Conservation (phyloP, 129 eudicot genomes). For the Rutidosis leptorrhynchoides region DNA sequence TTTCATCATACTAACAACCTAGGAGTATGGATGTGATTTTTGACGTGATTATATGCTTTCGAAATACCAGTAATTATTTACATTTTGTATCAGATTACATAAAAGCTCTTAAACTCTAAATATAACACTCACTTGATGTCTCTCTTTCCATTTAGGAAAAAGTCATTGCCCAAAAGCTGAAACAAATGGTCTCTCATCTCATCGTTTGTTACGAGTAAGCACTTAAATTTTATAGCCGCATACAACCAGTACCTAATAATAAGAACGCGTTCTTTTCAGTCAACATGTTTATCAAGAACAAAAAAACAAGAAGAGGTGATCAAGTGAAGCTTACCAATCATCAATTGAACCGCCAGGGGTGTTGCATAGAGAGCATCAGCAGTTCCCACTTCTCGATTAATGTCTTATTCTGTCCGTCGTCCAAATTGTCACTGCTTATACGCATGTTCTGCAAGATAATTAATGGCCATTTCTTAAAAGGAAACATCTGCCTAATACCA, state of each 20-base stretch:
- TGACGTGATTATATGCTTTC: background rate
- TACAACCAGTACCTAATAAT: slow-evolving; percentile 94
- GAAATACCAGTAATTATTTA: background rate
- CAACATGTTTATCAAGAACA: slow-evolving; percentile 8
- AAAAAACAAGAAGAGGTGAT: background rate
- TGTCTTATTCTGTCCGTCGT: slow-evolving; percentile 49
- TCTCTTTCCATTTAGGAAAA: slow-evolving; percentile 97
- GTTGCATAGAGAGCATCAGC: slow-evolving; percentile 86
- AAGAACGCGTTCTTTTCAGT: background rate
- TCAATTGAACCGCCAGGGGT: slow-evolving; percentile 88
- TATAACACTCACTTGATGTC: slow-evolving; percentile 64
- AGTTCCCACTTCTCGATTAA: slow-evolving; percentile 72
- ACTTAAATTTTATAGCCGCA: slow-evolving; percentile 75
- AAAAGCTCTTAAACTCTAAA: too few species aligned
- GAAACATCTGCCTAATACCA: slow-evolving; percentile 73
- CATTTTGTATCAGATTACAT: too few species aligned
- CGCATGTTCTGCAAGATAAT: slow-evolving; percentile 73
- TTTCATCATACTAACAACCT: background rate
- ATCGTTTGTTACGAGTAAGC: slow-evolving; percentile 85
- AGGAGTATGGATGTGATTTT: background rate
- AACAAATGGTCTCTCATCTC: slow-evolving; percentile 94
- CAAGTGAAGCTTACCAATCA: too few species aligned
- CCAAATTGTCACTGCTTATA: slow-evolving; percentile 59
- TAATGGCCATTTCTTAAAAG: slow-evolving; percentile 77
- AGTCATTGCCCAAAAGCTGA: slow-evolving; percentile 80